Evolutionary conservation across 768 basidiomycete genomes (phyloP).

Genomic region (Russula abietina): DNA sequence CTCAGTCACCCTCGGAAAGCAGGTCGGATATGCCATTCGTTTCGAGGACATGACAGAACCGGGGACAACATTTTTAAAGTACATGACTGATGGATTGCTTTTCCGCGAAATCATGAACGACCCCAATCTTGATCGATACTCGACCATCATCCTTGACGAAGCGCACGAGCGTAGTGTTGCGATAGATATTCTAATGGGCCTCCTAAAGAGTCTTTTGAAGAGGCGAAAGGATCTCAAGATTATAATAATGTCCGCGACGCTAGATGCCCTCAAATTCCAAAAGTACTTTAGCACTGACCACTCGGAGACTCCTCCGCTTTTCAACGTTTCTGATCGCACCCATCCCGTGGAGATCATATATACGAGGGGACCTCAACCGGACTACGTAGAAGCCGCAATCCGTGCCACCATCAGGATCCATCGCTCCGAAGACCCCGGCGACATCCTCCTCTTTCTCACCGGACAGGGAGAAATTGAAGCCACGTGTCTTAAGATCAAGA

Average conservation of each 20-base stretch:
- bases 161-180: conserved; percentile 97
- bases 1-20: conserved; percentile 82
- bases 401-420: conserved; percentile 96
- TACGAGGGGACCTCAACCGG: conserved; percentile 85
- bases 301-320: conserved; percentile 62
- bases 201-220: conserved; percentile 79
- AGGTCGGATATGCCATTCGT: conserved; percentile 97
- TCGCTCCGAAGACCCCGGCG: conserved; percentile 87
- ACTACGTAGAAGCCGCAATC: conserved; percentile 96
- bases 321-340: conserved; percentile 88
- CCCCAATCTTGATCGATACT: conserved; percentile 80
- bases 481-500: conserved; percentile 85
- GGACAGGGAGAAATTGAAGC: conserved; percentile 99
- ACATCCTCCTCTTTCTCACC: conserved; percentile 90
- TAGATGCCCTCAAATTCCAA: conserved; percentile 97
- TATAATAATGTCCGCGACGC: conserved; percentile 97
- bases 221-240: conserved; percentile 87
- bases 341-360: conserved; percentile 96
- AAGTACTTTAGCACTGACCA: conserved; percentile 73
- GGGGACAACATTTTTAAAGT: conserved; percentile 91
- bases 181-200: conserved; percentile 97
- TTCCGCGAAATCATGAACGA: conserved; percentile 99
- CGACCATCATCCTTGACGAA: conserved; percentile 97
- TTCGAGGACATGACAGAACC: conserved; percentile 95
- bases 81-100: conserved; percentile 99